Base-by-base conservation (phyloP, 2,329 filamentous ascomycete species). In the Aspergillus carbonarius region DNA sequence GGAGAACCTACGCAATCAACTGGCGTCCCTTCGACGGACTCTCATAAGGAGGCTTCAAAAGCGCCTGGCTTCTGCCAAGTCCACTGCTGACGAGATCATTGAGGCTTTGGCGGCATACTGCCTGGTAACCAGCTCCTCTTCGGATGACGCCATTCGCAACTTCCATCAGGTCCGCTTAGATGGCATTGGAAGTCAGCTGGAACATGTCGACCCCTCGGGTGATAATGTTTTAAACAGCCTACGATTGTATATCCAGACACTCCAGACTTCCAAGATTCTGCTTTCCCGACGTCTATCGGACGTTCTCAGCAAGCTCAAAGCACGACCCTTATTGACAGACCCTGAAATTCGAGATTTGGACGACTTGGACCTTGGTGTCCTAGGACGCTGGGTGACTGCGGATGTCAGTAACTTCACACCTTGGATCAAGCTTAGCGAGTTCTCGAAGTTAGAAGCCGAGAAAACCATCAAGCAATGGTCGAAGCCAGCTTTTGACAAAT, bases 341-440 rank as follows among this genome's bases (percentile, higher is more conserved):
- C 75, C 82, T 1, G 82, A 87, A 1, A 78, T 97, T 17, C 82
- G 83, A 55, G 76, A 78, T 1, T 74, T 95, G 1, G 85, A 90
- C 63, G 88, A 88, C 15, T 77, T 96, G 12, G 85, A 90, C 35
- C 78, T 97, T 25, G 92, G 96, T 69, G 77, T 95, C 9, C 87
- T 91, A 68, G 86, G 88, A 63, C 83, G 83, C 18, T 96, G 92
- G 90, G 90, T 95, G 62, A 84, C 89, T 17, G 87, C 92, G 7
- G 91, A 96, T 60, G 90, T 96, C 42, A 85, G 85, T 48, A 89
- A 89, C 63, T 97, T 96, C 70, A 93, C 88, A 0, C 93, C 93
- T 0, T 96, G 92, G 78, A 90, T 96, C 35, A 87, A 90, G 30
- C 88, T 96, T 66, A 91, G 93, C 64, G 90, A 95, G 64, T 74